phyloP scores from a whole-genome alignment of 805 yeast genomes.

The Starmerella etchellsii region DNA sequence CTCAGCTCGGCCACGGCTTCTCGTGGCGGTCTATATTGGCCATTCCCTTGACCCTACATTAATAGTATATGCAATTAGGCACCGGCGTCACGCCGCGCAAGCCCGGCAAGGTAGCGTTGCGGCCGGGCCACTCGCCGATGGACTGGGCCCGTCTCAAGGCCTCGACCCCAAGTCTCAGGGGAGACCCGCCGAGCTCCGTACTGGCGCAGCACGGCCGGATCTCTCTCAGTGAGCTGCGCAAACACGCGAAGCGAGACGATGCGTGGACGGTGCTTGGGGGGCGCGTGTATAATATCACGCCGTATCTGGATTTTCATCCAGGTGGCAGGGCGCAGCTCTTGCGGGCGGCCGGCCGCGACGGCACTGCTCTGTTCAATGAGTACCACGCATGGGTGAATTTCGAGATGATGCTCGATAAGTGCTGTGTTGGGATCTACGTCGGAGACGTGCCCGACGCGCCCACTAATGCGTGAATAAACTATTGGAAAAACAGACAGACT shows the following conservation, averaged over 20 bases:
- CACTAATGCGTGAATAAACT: too few species aligned
- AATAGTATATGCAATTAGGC: too few species aligned
- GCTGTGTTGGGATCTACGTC: slow-evolving; percentile 51
- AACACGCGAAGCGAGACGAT: slow-evolving; percentile 50
- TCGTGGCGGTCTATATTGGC: too few species aligned
- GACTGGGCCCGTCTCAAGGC: slow-evolving; percentile 66
- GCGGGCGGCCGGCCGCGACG: slow-evolving; percentile 74
- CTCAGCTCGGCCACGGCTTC: too few species aligned
- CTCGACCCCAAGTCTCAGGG: slow-evolving; percentile 35
- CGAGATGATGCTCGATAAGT: slow-evolving; percentile 65
- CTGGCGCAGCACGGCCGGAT: slow-evolving; percentile 21
- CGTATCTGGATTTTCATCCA: slow-evolving; percentile 77
- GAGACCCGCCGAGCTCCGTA: slow-evolving; percentile 9
- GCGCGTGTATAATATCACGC: slow-evolving; percentile 75
- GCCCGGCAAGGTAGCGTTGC: slow-evolving; percentile 38
- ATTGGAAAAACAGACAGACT: too few species aligned
- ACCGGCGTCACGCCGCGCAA: slow-evolving; percentile 5
- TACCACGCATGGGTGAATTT: slow-evolving; percentile 67
- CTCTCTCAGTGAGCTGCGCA: slow-evolving; percentile 42
- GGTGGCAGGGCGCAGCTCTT: slow-evolving; percentile 76
- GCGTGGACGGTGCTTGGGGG: slow-evolving; percentile 78
- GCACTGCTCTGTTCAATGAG: slow-evolving; percentile 59
- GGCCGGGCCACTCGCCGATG: slow-evolving; percentile 73
- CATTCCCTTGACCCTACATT: too few species aligned
- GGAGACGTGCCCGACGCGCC: too few species aligned